Percentiles rank a stretch among this genome's conserved stretches.
Conservation (phyloP, 2,329 filamentous ascomycete species). For the Phialocephala subalpina region DNA sequence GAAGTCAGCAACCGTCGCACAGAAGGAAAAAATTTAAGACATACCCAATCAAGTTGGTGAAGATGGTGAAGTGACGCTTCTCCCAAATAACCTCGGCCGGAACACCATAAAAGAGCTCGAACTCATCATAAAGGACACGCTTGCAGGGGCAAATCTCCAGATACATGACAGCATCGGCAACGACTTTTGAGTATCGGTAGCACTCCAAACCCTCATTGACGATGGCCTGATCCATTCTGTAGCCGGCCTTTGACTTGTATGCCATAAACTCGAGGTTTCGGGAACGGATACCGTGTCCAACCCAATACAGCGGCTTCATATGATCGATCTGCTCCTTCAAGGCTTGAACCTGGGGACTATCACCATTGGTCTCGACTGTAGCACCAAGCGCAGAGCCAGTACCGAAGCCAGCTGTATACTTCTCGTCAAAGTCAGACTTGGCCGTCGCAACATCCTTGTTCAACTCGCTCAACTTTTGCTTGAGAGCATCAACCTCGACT, state of each 20-base stretch:
- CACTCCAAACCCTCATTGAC: constrained; percentile 6
- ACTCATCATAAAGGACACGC: background rate
- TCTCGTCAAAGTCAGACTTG: background rate
- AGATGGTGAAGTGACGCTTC: constrained; percentile 22
- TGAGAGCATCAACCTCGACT: background rate
- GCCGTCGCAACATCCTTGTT: background rate
- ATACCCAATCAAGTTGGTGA: constrained; percentile 16
- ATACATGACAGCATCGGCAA: constrained; percentile 21
- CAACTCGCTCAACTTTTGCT: background rate
- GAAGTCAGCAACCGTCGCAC: background rate
- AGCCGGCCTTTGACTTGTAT: background rate
- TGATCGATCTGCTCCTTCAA: constrained; percentile 10
- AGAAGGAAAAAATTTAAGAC: background rate
- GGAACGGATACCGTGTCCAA: constrained; percentile 12
- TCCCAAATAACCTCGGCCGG: constrained; percentile 16
- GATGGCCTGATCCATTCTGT: background rate
- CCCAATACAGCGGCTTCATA: constrained; percentile 18
- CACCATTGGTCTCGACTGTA: background rate
- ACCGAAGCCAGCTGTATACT: background rate
- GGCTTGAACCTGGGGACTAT: background rate
- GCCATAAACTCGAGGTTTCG: constrained; percentile 9
- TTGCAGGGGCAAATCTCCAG: background rate
- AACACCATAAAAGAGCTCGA: constrained; percentile 17
- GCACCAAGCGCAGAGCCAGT: background rate
- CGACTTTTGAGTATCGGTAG: background rate